phyloP scores from a whole-genome alignment of 768 basidiomycete species.

The Lentinula sp. region DNA sequence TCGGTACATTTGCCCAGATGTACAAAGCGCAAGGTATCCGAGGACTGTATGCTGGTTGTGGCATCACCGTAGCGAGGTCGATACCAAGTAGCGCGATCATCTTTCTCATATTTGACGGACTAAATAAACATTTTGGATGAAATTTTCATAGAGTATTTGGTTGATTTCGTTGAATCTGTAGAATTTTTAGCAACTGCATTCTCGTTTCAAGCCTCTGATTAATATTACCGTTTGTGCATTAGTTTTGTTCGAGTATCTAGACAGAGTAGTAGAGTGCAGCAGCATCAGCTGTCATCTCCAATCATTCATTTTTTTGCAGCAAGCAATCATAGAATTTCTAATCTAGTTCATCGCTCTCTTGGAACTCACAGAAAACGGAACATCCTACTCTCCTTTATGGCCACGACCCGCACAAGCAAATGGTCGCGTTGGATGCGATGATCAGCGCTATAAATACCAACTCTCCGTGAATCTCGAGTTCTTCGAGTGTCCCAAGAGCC shows the following conservation, averaged over 20 bases:
- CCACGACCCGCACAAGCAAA: constrained; percentile 39
- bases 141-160: background rate
- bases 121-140: constrained; percentile 48
- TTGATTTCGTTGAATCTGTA: too few species aligned
- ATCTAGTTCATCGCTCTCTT: constrained; percentile 42
- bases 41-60: constrained; percentile 90
- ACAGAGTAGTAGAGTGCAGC: too few species aligned
- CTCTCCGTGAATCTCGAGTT: background rate
- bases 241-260: too few species aligned
- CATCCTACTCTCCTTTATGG: constrained; percentile 38
- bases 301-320: too few species aligned
- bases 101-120: constrained; percentile 85
- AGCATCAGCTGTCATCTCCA: too few species aligned
- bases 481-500: background rate
- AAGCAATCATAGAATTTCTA: too few species aligned
- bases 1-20: constrained; percentile 59
- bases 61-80: constrained; percentile 79
- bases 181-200: too few species aligned
- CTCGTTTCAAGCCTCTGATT: too few species aligned
- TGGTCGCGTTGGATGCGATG: constrained; percentile 39
- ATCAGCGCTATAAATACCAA: constrained; percentile 1
- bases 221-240: too few species aligned
- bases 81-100: constrained; percentile 91
- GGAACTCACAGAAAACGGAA: constrained; percentile 37
- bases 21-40: constrained; percentile 69